Conservation (phyloP, 2,329 filamentous ascomycete genomes). For the Hortaea sp. region DNA sequence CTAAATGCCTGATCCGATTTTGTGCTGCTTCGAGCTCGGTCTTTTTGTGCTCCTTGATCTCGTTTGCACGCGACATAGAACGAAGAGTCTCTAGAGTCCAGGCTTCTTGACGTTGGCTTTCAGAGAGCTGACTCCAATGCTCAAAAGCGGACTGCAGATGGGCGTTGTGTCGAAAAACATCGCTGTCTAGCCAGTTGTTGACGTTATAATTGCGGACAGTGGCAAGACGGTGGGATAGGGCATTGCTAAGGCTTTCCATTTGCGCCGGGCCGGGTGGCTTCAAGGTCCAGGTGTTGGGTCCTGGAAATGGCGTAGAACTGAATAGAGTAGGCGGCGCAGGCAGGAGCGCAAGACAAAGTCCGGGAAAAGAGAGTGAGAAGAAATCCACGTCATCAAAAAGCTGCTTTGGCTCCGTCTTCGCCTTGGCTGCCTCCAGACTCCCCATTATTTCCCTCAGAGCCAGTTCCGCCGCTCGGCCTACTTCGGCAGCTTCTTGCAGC, state of each 20-base stretch:
- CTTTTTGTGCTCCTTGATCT: conserved; percentile 27
- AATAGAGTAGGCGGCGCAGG: conserved; percentile 73
- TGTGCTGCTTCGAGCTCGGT: conserved; percentile 30
- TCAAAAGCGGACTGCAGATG: conserved; percentile 70
- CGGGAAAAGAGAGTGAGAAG: conserved; percentile 73
- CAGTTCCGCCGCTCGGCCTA: conserved; percentile 72
- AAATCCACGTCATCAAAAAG: conserved; percentile 69
- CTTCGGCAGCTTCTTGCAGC: conserved; percentile 58
- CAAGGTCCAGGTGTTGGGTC: conserved; percentile 71
- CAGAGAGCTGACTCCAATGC: conserved; percentile 61
- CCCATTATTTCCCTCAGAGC: conserved; percentile 74
- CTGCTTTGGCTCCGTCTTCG: conserved; percentile 24
- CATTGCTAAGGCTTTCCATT: conserved; percentile 51
- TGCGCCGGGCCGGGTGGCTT: conserved; percentile 64
- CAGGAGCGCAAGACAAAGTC: conserved; percentile 71
- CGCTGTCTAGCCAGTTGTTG: conserved; percentile 34
- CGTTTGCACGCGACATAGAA: conserved; percentile 32
- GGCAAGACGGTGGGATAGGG: conserved; percentile 22
- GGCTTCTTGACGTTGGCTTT: conserved; percentile 31
- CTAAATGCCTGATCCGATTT: conserved; percentile 33
- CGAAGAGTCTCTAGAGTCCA: conserved; percentile 40
- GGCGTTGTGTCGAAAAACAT: conserved; percentile 60
- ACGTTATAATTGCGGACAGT: conserved; percentile 13
- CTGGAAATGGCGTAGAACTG: conserved; percentile 68
- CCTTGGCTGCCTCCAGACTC: conserved; percentile 76